A percentile compares a stretch with the other conserved stretches of the same genome.
These are phyloP conservation scores for Coccomyxa sp. DNA, from an alignment of 139 green algal genomes.

Conservation along the genomic window DNA sequence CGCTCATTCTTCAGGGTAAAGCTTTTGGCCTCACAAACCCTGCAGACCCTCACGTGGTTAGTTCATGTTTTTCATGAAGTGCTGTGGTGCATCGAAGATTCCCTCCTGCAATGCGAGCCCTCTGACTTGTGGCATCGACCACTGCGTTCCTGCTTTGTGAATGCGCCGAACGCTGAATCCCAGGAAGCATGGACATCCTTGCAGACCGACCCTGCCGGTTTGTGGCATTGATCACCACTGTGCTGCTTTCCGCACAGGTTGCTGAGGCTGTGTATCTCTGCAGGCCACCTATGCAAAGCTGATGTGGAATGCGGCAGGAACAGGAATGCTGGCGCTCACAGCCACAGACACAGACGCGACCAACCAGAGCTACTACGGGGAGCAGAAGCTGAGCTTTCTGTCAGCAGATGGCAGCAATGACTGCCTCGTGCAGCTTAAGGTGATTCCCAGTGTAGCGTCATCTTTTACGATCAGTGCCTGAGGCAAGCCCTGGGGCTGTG, in stretches of 20 bases:
- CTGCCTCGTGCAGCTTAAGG: conserved; percentile 44
- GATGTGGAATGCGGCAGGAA: conserved; percentile 57
- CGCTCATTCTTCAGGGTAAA: conserved; percentile 62
- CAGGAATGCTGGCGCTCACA: conserved; percentile 71
- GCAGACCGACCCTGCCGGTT: background rate
- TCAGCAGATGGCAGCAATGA: conserved; percentile 55
- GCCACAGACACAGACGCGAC: conserved; percentile 88
- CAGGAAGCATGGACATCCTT: background rate
- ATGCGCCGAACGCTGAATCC: too few relatives aligned
- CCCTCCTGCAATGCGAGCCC: too few relatives aligned
- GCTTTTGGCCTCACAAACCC: background rate
- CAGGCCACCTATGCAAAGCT: conserved; percentile 40
- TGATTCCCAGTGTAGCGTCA: too few relatives aligned
- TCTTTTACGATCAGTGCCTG: too few relatives aligned
- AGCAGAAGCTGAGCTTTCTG: conserved; percentile 91
- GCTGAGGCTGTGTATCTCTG: background rate
- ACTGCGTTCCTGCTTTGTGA: too few relatives aligned
- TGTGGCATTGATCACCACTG: background rate
- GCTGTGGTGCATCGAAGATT: conserved; percentile 4
- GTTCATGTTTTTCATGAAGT: too few relatives aligned
- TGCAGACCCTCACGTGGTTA: too few relatives aligned
- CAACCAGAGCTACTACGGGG: conserved; percentile 86
- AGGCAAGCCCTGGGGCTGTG: too few relatives aligned
- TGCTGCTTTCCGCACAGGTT: background rate
- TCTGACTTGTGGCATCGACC: too few relatives aligned